Conservation (phyloP, 768 basidiomycete species). For the Heimioporus sp. region DNA sequence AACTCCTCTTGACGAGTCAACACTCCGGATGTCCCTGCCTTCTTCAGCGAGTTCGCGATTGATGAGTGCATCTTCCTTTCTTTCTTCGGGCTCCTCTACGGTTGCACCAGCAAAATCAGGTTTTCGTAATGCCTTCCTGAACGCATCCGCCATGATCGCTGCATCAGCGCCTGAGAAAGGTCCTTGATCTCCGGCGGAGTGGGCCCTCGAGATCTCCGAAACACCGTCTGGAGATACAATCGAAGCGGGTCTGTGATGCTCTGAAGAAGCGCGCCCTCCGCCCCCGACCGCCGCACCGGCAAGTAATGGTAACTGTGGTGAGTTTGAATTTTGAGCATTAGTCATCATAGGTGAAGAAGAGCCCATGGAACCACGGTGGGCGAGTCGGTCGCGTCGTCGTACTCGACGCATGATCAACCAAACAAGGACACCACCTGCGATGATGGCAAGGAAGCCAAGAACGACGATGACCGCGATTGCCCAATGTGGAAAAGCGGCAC, state of each 20-base stretch:
- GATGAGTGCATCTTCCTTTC: constrained; percentile 42
- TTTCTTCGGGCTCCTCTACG: constrained; percentile 58
- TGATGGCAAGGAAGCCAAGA: constrained; percentile 80
- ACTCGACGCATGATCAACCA: constrained; percentile 75
- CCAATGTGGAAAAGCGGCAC: constrained; percentile 73
- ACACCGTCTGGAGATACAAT: constrained; percentile 67
- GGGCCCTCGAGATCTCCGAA: constrained; percentile 64
- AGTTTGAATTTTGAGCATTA: constrained; percentile 43
- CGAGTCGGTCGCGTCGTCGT: constrained; percentile 48
- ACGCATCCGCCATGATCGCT: constrained; percentile 91
- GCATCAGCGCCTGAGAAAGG: constrained; percentile 85
- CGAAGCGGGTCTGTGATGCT: constrained; percentile 33
- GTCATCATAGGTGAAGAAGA: constrained; percentile 84
- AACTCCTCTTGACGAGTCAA: constrained; percentile 75
- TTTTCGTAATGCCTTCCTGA: constrained; percentile 83
- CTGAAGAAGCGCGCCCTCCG: constrained; percentile 31
- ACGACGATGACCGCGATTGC: constrained; percentile 89
- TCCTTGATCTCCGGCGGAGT: constrained; percentile 60
- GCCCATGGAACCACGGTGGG: constrained; percentile 73
- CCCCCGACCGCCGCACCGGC: constrained; percentile 33
- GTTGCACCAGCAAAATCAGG: constrained; percentile 78
- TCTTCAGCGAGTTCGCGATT: constrained; percentile 83
- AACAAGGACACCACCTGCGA: constrained; percentile 60
- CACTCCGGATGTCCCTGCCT: constrained; percentile 85
- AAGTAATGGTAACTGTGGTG: constrained; percentile 49